phyloP scores from a whole-genome alignment of 345 rosid genomes.

The Durio zibethinus region DNA sequence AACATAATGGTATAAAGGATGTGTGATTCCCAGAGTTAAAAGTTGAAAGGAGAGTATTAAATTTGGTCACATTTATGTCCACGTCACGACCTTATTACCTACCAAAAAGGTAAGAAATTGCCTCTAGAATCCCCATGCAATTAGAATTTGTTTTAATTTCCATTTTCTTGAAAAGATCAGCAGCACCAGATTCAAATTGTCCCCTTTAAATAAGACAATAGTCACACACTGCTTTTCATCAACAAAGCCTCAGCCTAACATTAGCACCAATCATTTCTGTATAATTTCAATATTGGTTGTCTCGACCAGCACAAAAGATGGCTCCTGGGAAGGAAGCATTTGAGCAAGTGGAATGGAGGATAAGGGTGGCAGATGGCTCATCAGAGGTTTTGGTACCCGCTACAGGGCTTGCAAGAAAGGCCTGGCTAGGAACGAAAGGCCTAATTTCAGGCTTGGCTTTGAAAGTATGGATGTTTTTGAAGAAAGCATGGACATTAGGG shows the following conservation, averaged over 20 bases:
- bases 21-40: neutral
- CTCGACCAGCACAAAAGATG: slow-evolving; percentile 9
- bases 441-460: slow-evolving; percentile 11
- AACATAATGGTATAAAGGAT: neutral
- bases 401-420: slow-evolving; percentile 14
- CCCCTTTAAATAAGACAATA: neutral
- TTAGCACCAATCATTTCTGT: neutral
- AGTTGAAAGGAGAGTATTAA: neutral
- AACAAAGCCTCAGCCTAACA: neutral
- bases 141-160: neutral
- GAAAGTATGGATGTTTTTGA: slow-evolving; percentile 29
- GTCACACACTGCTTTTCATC: neutral
- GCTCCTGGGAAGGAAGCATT: slow-evolving; percentile 20
- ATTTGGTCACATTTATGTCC: neutral
- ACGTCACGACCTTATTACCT: slow-evolving; percentile 1
- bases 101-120: neutral
- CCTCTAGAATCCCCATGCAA: neutral
- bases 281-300: neutral
- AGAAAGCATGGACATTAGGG: slow-evolving; percentile 32
- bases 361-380: slow-evolving; percentile 38
- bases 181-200: neutral
- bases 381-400: slow-evolving; percentile 34
- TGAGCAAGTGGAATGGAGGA: slow-evolving; percentile 41
- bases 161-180: neutral
- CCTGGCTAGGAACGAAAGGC: slow-evolving; percentile 28